Evolutionary conservation across 441 rosid genomes (phyloP).

Genomic region (Brassica hybrid): DNA sequence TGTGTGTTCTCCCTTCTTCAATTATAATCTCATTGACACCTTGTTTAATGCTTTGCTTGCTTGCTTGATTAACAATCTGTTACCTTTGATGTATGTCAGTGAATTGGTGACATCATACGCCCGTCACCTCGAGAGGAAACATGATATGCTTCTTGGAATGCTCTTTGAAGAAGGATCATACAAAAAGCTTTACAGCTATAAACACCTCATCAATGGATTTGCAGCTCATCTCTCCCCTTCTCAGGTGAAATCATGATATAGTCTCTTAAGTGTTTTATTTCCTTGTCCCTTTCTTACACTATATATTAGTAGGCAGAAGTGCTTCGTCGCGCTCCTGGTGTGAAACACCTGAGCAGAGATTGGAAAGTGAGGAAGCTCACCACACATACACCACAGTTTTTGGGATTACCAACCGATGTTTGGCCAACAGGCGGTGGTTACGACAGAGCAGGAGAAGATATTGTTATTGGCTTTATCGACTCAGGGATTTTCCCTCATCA

Average conservation of each 20-base stretch:
- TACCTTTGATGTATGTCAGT: conserved; percentile 48
- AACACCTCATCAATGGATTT: conserved; percentile 96
- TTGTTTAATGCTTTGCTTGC: background rate
- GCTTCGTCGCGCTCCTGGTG: conserved; percentile 75
- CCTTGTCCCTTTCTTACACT: conserved; percentile 52
- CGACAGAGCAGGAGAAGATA: conserved; percentile 92
- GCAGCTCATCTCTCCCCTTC: conserved; percentile 81
- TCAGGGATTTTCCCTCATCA: conserved; percentile 94
- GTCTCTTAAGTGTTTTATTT: background rate
- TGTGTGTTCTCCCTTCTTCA: background rate
- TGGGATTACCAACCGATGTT: conserved; percentile 97
- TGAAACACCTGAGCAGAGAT: conserved; percentile 84
- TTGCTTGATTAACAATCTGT: conserved; percentile 9
- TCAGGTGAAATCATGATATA: conserved; percentile 69
- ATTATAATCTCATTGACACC: background rate
- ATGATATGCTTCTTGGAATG: conserved; percentile 89
- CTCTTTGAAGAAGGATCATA: conserved; percentile 81
- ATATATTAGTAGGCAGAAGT: conserved; percentile 87
- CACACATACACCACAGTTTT: conserved; percentile 89
- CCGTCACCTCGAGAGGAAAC: conserved; percentile 84
- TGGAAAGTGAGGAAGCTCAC: conserved; percentile 96
- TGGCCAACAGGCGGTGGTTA: conserved; percentile 99
- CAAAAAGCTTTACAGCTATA: conserved; percentile 92
- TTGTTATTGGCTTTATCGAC: conserved; percentile 95
- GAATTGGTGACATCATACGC: conserved; percentile 84